phyloP scores from a whole-genome alignment of 225 moss, liverwort and hornwort genomes.

The Lunularia cruciata region DNA sequence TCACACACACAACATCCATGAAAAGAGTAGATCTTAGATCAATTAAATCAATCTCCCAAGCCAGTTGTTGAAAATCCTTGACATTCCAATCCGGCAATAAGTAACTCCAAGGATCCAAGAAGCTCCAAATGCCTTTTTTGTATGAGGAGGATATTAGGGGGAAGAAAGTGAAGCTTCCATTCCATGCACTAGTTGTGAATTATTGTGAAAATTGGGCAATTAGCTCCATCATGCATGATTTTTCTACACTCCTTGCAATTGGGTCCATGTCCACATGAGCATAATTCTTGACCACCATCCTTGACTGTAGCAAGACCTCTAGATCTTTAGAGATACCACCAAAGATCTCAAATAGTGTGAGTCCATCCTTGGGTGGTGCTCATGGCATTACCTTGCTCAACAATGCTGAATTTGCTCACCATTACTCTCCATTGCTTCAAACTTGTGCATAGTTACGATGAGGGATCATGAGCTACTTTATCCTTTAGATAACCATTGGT shows the following conservation, averaged over 20 bases:
- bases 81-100: constrained; percentile 8
- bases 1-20: no score
- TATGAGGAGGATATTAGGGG: constrained; percentile 9
- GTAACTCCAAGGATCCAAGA: neutral
- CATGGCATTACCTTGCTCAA: no score
- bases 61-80: constrained; percentile 20
- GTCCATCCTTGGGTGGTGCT: neutral
- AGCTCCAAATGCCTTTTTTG: neutral
- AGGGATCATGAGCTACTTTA: neutral
- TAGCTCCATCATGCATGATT: neutral
- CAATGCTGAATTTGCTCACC: neutral
- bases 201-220: neutral
- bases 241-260: no score
- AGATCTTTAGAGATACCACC: constrained; percentile 6
- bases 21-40: no score
- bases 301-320: constrained; percentile 11
- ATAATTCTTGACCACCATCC: constrained; percentile 2
- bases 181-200: constrained; percentile 3
- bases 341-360: neutral
- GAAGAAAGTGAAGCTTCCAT: constrained; percentile 12
- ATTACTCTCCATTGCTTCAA: neutral
- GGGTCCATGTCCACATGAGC: constrained; percentile 12
- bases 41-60: neutral
- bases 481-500: neutral
- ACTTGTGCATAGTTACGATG: neutral